Conservation (phyloP, 2,329 filamentous ascomycete species). For the Fusarium sp. region DNA sequence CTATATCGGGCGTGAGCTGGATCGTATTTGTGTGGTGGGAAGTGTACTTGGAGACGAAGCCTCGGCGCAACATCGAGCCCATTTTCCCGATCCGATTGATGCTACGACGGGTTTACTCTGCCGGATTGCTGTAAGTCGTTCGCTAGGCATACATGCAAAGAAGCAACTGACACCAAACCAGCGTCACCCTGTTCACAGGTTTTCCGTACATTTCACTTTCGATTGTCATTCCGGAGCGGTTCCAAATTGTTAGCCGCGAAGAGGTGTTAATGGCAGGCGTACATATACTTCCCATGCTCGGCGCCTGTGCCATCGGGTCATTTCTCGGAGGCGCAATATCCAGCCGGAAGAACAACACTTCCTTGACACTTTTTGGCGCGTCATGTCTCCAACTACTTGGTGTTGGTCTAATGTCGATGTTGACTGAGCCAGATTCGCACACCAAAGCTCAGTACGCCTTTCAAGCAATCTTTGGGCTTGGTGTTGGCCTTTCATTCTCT, state of each 20-base stretch:
- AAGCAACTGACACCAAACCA: conserved; percentile 49
- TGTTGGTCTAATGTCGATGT: conserved; percentile 64
- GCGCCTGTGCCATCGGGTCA: conserved; percentile 69
- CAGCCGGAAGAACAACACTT: conserved; percentile 68
- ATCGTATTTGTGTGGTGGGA: conserved; percentile 67
- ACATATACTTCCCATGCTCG: conserved; percentile 71
- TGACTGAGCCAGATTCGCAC: conserved; percentile 53
- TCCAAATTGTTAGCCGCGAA: conserved; percentile 71
- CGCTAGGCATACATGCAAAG: background rate
- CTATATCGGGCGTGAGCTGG: conserved; percentile 64
- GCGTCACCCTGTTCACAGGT: conserved; percentile 70
- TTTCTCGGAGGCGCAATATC: conserved; percentile 69
- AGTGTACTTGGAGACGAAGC: conserved; percentile 58
- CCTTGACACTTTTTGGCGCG: conserved; percentile 64
- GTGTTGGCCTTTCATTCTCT: conserved; percentile 71
- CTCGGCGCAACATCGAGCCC: conserved; percentile 62
- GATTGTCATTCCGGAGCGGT: conserved; percentile 71
- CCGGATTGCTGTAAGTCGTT: conserved; percentile 63
- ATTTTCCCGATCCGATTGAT: conserved; percentile 69
- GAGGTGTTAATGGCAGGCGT: conserved; percentile 68
- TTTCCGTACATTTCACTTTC: conserved; percentile 72
- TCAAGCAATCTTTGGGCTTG: conserved; percentile 70
- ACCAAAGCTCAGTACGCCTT: conserved; percentile 66
- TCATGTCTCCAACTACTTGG: conserved; percentile 68
- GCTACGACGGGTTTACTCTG: conserved; percentile 64